These are phyloP conservation scores for Miamiensis avidus DNA, from an alignment of 169 alveolate genomes.

Conservation along the genomic window DNA sequence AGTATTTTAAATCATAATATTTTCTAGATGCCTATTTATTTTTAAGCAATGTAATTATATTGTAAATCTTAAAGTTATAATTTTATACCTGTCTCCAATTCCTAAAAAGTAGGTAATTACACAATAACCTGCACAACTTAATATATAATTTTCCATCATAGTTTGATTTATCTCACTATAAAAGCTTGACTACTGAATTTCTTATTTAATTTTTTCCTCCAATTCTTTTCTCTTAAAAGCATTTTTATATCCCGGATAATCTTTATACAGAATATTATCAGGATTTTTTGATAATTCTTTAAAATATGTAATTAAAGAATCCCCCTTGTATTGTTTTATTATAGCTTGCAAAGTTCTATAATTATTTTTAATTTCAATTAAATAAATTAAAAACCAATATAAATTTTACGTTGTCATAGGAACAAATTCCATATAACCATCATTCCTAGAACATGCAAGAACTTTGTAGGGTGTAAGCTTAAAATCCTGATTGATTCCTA, in stretches of 20 bases:
- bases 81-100: slow-evolving; percentile 91
- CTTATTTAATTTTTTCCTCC: slow-evolving; percentile 31
- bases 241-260: neutral
- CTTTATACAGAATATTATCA: neutral
- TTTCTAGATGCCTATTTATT: slow-evolving; percentile 94
- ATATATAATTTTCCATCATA: slow-evolving; percentile 87
- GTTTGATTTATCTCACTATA: slow-evolving; percentile 32
- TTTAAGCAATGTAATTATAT: too few species aligned
- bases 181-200: slow-evolving; percentile 26
- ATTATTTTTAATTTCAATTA: too few species aligned
- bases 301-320: neutral
- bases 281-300: slow-evolving; percentile 1
- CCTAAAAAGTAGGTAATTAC: slow-evolving; percentile 97
- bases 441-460: slow-evolving; percentile 74
- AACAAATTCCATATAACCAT: slow-evolving; percentile 84
- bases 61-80: neutral
- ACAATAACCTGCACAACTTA: slow-evolving; percentile 98
- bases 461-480: slow-evolving; percentile 76
- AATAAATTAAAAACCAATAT: too few species aligned
- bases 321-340: neutral
- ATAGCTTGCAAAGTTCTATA: neutral
- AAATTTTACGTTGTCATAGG: slow-evolving; percentile 48
- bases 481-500: slow-evolving; percentile 51
- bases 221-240: neutral
- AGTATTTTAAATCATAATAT: slow-evolving; percentile 90